Conservation (phyloP, 2,329 filamentous ascomycete species). For the Colletotrichum shisoi region DNA sequence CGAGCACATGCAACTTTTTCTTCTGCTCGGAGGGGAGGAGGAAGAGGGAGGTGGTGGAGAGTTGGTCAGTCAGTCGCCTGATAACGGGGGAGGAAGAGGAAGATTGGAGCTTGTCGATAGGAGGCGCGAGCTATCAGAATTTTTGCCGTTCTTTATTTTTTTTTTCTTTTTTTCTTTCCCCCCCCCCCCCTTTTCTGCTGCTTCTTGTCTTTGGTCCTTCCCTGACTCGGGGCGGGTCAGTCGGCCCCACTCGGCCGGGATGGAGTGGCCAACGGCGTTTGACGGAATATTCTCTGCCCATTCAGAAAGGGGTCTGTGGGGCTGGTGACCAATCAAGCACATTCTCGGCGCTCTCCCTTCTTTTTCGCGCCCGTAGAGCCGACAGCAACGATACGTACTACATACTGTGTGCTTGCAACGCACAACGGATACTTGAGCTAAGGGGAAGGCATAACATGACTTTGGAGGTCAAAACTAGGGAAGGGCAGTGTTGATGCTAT, state of each 20-base stretch:
- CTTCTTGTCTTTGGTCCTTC: neutral
- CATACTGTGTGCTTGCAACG: too few species aligned
- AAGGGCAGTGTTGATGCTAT: too few species aligned
- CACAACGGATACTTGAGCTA: too few species aligned
- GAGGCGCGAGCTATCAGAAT: conserved; percentile 24
- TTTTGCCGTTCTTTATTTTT: conserved; percentile 7
- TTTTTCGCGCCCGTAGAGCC: neutral
- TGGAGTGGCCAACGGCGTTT: conserved; percentile 13
- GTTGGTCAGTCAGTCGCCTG: neutral
- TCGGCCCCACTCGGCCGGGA: neutral
- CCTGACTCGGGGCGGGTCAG: conserved; percentile 14
- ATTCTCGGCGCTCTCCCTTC: neutral
- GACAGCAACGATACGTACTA: too few species aligned
- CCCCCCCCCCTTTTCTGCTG: too few species aligned
- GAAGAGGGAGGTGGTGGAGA: neutral
- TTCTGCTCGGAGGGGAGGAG: conserved; percentile 3
- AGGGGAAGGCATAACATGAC: too few species aligned
- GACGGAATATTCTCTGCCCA: conserved; percentile 7
- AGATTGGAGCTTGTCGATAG: conserved; percentile 21
- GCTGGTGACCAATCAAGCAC: neutral
- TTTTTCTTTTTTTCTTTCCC: neutral
- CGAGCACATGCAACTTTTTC: conserved; percentile 5
- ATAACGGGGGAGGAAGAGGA: neutral
- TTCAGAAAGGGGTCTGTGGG: neutral
- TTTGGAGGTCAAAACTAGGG: too few species aligned